Conservation (phyloP, 768 basidiomycete genomes). For the Gyrodon lividus region DNA sequence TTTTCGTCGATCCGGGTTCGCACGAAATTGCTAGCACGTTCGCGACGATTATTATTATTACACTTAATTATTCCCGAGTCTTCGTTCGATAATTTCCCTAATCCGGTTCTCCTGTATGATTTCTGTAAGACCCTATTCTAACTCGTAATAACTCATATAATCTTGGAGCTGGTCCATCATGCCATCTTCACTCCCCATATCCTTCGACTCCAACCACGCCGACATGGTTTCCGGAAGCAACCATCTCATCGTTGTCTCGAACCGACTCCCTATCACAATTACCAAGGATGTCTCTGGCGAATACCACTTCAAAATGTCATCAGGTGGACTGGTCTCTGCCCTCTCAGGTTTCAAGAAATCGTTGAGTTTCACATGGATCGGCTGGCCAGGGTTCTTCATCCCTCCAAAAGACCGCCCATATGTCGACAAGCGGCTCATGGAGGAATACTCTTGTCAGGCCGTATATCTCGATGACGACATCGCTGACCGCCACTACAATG, state of each 20-base stretch:
- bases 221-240: conserved; percentile 50
- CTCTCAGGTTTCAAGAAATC: conserved; percentile 98
- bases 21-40: conserved; percentile 7
- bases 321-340: conserved; percentile 95
- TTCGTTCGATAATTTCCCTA: conserved; percentile 36
- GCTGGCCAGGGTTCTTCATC: conserved; percentile 94
- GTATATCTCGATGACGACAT: conserved; percentile 98
- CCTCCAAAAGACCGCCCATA: conserved; percentile 87
- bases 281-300: conserved; percentile 89
- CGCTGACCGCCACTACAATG: conserved; percentile 97
- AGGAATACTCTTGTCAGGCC: conserved; percentile 95
- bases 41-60: conserved; percentile 1
- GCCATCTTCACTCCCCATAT: conserved; percentile 24
- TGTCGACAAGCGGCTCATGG: conserved; percentile 89
- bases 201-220: conserved; percentile 28
- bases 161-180: conserved; percentile 12
- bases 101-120: conserved; percentile 27
- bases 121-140: conserved; percentile 16
- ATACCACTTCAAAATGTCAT: conserved; percentile 99
- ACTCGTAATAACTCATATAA: conserved; percentile 29
- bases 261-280: conserved; percentile 94
- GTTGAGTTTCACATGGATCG: conserved; percentile 97
- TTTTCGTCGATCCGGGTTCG: neutral
- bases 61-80: conserved; percentile 1
- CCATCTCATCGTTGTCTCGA: conserved; percentile 93